These are phyloP conservation scores for Rhododendron williamsianum DNA, from an alignment of 148 eudicot species.

Conservation along the genomic window DNA sequence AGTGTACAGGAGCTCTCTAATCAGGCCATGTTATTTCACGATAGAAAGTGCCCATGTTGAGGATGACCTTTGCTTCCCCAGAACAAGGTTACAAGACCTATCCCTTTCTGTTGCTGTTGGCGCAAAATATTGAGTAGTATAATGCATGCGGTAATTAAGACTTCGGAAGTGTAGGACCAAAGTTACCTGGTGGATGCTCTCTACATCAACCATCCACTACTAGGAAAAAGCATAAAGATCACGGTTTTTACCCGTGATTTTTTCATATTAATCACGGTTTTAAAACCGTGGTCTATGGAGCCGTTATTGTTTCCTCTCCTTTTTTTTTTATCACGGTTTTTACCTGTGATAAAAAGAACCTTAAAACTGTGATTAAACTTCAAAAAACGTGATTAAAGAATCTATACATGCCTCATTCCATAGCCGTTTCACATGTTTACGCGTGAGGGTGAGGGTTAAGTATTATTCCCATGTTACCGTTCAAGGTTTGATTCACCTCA, in stretches of 20 bases:
- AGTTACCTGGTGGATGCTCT: neutral
- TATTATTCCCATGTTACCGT: neutral
- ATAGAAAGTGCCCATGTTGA: neutral
- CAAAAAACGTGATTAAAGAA: too few species aligned
- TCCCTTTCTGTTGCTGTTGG: neutral
- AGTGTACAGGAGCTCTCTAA: neutral
- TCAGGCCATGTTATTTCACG: neutral
- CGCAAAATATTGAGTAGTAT: neutral
- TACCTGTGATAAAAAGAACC: too few species aligned
- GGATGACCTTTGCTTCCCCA: slow-evolving; percentile 10
- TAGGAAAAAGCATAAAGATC: too few species aligned
- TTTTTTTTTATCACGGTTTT: too few species aligned
- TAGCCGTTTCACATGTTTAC: neutral
- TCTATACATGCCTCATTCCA: too few species aligned
- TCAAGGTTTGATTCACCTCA: neutral
- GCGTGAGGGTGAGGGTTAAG: neutral
- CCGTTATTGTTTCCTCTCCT: too few species aligned
- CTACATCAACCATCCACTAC: neutral
- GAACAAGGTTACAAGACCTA: neutral
- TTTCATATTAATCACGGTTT: too few species aligned
- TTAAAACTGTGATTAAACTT: too few species aligned
- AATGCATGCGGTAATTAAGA: neutral
- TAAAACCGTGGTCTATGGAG: too few species aligned
- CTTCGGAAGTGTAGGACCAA: neutral
- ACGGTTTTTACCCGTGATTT: too few species aligned